Conservation (phyloP, 2,329 filamentous ascomycete species). For the Metarhizium robertsii region DNA sequence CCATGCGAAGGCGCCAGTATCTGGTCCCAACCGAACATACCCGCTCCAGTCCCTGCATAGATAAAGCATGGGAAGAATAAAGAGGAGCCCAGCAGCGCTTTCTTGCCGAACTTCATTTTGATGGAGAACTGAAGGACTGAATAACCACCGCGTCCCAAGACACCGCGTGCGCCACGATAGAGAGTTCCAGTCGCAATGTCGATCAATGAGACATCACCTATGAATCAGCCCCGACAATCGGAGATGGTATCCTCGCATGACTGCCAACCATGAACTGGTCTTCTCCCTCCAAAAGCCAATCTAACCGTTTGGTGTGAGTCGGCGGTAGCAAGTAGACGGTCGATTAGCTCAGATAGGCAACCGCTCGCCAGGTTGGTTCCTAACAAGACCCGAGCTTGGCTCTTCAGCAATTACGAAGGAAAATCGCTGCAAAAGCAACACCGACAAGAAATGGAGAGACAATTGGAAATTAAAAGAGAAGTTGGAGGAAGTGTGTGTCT, state of each 20-base stretch:
- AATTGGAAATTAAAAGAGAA: no score
- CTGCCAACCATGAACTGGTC: background rate
- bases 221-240: conserved; percentile 1
- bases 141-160: background rate
- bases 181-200: background rate
- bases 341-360: no score
- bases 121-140: background rate
- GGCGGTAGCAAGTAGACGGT: background rate
- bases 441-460: no score
- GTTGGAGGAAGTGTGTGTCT: no score
- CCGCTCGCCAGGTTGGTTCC: no score
- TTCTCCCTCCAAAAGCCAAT: background rate
- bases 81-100: conserved; percentile 9
- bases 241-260: conserved; percentile 1
- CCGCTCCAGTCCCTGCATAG: conserved; percentile 5
- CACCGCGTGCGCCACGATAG: background rate
- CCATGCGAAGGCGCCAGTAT: background rate
- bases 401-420: no score
- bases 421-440: no score
- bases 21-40: conserved; percentile 2
- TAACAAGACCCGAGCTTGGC: no score
- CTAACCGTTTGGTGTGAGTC: background rate
- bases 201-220: conserved; percentile 3
- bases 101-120: conserved; percentile 11
- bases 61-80: conserved; percentile 8